phyloP scores from a whole-genome alignment of 371 early-diverging fungal genomes.

The Phascolomyces articulosus region DNA sequence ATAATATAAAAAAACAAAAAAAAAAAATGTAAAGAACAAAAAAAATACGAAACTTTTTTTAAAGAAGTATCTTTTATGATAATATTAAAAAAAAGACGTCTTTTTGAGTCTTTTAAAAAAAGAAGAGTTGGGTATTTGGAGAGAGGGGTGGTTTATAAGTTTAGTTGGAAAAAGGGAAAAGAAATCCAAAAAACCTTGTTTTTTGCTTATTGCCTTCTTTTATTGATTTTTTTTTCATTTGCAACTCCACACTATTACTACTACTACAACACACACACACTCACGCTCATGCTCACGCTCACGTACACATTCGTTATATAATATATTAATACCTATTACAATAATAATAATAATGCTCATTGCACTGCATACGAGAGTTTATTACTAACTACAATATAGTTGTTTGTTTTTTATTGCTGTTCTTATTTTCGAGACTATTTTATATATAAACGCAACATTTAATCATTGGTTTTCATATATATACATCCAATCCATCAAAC shows the following conservation, averaged over 20 bases:
- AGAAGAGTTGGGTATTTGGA: slow-evolving; percentile 6
- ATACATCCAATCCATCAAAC: too few relatives aligned
- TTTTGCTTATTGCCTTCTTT: slow-evolving; percentile 4
- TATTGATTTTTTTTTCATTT: slow-evolving; percentile 8
- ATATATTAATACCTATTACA: too few relatives aligned
- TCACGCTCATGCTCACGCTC: too few relatives aligned
- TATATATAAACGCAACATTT: too few relatives aligned
- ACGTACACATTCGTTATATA: too few relatives aligned
- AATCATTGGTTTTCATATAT: too few relatives aligned
- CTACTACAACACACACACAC: not conserved
- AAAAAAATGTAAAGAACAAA: slow-evolving; percentile 2
- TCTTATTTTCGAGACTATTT: too few relatives aligned
- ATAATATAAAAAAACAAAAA: not conserved
- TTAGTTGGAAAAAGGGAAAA: slow-evolving; percentile 11
- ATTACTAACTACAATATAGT: too few relatives aligned
- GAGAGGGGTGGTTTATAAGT: slow-evolving; percentile 17
- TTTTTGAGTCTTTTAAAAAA: too few relatives aligned
- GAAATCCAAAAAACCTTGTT: slow-evolving; percentile 17
- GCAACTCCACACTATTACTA: slow-evolving; percentile 15
- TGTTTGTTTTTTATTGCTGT: too few relatives aligned
- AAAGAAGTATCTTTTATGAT: not conserved
- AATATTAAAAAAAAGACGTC: not conserved
- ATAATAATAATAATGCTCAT: too few relatives aligned
- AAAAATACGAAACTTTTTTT: not conserved
- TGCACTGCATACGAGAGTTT: too few relatives aligned